Evolutionary conservation across 108 stramenopile species (phyloP), one percentile per base, ranked within the genome.

Genomic region (Ochromonas danica): DNA sequence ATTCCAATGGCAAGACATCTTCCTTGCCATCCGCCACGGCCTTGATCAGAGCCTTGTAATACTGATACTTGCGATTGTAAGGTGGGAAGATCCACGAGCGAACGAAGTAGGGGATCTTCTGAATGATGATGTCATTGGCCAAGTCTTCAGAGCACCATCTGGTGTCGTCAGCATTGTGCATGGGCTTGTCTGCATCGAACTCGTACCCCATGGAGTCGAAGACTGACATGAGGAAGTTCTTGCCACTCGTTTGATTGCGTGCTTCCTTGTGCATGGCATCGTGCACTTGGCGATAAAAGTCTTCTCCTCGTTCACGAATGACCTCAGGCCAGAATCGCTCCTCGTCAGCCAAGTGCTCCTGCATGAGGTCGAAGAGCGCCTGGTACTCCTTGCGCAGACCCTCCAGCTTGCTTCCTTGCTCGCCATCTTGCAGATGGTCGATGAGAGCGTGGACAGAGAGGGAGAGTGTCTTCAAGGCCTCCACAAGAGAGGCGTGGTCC

Each of bases 291-390:
- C 10, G 17, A 10, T 22, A 57, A 10, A 17, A 22, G 17, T 57
- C 51, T 57, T 57, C 17, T 17, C 51, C 51, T 57, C 22, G 10
- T 22, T 57, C 51, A 22, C 17, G 17, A 22, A 57, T 57, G 22
- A 57, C 51, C 51, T 57, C 22, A 22, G 51, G 51, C 51, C 51
- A 57, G 51, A 57, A 57, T 17, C 51, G 51, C 51, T 57, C 51
- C 51, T 57, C 51, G 10, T 57, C 51, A 22, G 51, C 51, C 51
- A 57, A 22, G 22, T 57, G 51, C 10, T 57, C 51, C 17, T 57
- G 10, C 51, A 57, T 57, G 10, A 57, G 22, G 22, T 22, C 22
- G 51, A 17, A 57, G 17, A 57, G 10, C 22, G 17, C 51, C 17
- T 10, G 17, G 22, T 57, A 57, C 51, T 57, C 51, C 17, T 10